Percentiles rank a stretch among this genome's conserved stretches.
phyloP scores from a whole-genome alignment of 768 basidiomycete species.

The Exidia glandulosa region DNA sequence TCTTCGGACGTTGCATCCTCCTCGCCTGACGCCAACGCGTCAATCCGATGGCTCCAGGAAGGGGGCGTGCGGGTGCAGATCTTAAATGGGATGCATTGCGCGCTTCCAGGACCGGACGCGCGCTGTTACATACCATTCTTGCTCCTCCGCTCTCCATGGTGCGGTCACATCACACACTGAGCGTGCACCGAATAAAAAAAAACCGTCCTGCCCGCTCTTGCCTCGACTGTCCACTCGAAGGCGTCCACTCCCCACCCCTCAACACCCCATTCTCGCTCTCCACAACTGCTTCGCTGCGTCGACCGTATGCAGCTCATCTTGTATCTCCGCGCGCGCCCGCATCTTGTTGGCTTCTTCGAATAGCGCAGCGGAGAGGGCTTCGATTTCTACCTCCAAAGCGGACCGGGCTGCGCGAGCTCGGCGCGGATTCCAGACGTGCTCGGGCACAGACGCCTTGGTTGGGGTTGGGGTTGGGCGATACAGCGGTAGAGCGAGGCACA shows the following conservation, averaged over 20 bases:
- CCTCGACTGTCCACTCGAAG: neutral
- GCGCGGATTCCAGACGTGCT: constrained; percentile 28
- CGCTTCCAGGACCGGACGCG: no score
- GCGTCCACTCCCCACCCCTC: neutral
- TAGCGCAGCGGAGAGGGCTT: constrained; percentile 67
- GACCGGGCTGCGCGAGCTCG: constrained; percentile 43
- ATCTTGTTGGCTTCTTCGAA: constrained; percentile 92
- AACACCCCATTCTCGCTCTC: constrained; percentile 24
- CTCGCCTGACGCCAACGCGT: no score
- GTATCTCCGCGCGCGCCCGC: constrained; percentile 62
- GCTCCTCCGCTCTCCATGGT: no score
- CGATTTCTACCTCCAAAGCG: constrained; percentile 64
- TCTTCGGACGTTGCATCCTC: no score
- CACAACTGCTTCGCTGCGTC: constrained; percentile 54
- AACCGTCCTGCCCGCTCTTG: no score
- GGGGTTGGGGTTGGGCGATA: constrained; percentile 23
- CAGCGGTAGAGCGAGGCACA: constrained; percentile 20
- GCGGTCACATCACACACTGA: no score
- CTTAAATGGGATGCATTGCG: no score
- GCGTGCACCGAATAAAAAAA: no score
- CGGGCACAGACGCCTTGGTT: constrained; percentile 40
- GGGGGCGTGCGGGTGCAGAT: no score
- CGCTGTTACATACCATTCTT: no score
- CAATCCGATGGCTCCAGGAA: no score
- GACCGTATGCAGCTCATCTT: constrained; percentile 57